A percentile compares a stretch with the other conserved stretches of the same genome.
Evolutionary conservation across 768 basidiomycete genomes (phyloP).

Genomic region (Boletus rufocinnamomeus): DNA sequence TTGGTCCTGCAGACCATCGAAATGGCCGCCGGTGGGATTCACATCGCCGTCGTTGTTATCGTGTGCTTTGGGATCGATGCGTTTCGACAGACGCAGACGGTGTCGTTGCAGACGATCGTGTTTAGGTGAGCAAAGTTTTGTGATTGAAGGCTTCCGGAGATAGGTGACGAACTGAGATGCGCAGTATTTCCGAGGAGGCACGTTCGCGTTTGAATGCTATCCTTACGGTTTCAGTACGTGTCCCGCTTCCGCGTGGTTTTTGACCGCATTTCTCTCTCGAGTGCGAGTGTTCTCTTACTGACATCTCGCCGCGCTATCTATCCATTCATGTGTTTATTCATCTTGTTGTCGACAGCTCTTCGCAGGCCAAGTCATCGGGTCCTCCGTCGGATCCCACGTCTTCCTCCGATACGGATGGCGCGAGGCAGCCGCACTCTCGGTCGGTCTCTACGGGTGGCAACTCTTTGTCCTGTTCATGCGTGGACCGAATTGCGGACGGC

Average conservation of each 20-base stretch:
- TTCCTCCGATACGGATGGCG: conserved; percentile 46
- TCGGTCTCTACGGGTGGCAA: conserved; percentile 39
- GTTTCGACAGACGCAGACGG: conserved; percentile 42
- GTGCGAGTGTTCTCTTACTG: background rate
- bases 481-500: conserved; percentile 40
- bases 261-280: background rate
- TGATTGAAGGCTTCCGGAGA: background rate
- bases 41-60: conserved; percentile 42
- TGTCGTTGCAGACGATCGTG: conserved; percentile 34
- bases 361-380: conserved; percentile 45
- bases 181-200: conserved; percentile 32
- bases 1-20: conserved; percentile 36
- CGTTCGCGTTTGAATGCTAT: conserved; percentile 34
- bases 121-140: conserved; percentile 20
- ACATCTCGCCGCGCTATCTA: background rate
- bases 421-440: conserved; percentile 33
- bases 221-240: conserved; percentile 30
- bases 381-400: conserved; percentile 42
- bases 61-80: conserved; percentile 44
- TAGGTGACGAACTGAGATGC: background rate
- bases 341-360: conserved; percentile 24
- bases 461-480: conserved; percentile 39
- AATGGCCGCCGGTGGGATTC: conserved; percentile 39
- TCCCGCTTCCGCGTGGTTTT: background rate
- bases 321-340: background rate